Conservation (phyloP, 805 yeast genomes). For the Vanderwaltozyma tropicalis region DNA sequence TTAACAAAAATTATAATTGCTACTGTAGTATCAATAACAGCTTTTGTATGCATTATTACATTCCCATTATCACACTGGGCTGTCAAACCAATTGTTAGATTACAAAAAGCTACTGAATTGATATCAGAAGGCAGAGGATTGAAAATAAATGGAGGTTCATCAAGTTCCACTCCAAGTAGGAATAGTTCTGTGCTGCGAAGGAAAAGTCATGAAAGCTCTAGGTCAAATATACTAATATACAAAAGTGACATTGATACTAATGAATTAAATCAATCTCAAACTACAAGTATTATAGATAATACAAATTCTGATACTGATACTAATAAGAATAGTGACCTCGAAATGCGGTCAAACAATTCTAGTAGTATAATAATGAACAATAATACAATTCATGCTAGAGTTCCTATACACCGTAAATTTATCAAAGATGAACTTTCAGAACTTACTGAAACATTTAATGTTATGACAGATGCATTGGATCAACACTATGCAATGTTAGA, state of each 20-base stretch:
- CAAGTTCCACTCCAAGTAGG: neutral
- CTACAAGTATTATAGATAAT: too few species aligned
- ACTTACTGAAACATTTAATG: constrained; percentile 77
- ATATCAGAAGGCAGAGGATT: constrained; percentile 35
- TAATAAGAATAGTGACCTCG: neutral
- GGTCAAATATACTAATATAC: too few species aligned
- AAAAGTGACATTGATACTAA: too few species aligned
- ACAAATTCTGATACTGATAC: neutral
- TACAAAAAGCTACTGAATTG: constrained; percentile 71
- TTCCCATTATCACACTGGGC: constrained; percentile 78
- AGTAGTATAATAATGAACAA: constrained; percentile 13
- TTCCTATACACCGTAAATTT: constrained; percentile 40
- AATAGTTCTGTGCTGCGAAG: neutral
- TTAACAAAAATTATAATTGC: constrained; percentile 65
- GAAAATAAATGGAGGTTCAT: constrained; percentile 1
- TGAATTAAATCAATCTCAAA: too few species aligned
- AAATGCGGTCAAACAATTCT: constrained; percentile 7
- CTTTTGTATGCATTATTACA: constrained; percentile 60
- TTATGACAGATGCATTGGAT: constrained; percentile 81
- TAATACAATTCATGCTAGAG: constrained; percentile 30
- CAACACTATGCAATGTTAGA: constrained; percentile 77
- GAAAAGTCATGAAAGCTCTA: neutral
- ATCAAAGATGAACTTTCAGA: constrained; percentile 82
- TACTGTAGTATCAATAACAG: constrained; percentile 70
- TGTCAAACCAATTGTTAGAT: constrained; percentile 67